These are phyloP conservation scores for Spizellomyces sp. DNA, from an alignment of 192 early-diverging fungal species.

Conservation along the genomic window DNA sequence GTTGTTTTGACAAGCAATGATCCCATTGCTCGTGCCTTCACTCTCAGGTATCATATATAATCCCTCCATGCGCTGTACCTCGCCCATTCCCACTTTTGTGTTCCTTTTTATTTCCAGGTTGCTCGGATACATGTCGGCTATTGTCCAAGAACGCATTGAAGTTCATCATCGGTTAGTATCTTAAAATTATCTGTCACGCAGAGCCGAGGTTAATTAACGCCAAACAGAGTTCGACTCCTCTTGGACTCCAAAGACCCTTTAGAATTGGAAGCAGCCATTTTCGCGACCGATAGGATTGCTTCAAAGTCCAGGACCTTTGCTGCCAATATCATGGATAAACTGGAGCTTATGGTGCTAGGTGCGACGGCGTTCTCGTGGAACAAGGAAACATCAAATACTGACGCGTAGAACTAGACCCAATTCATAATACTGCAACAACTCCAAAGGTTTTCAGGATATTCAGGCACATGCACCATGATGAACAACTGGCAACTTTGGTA, in stretches of 20 bases:
- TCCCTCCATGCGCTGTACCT: background rate
- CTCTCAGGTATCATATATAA: constrained; percentile 15
- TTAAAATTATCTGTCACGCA: background rate
- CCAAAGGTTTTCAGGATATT: background rate
- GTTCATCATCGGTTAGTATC: constrained; percentile 24
- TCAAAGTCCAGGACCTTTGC: constrained; percentile 13
- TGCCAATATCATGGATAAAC: constrained; percentile 2
- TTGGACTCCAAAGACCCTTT: constrained; percentile 21
- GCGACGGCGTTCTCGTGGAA: background rate
- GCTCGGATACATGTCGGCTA: constrained; percentile 27
- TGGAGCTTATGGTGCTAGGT: constrained; percentile 16
- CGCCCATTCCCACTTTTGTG: too few relatives aligned
- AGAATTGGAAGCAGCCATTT: constrained; percentile 25
- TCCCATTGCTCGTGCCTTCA: constrained; percentile 21
- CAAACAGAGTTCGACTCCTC: constrained; percentile 5
- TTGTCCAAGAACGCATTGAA: constrained; percentile 17
- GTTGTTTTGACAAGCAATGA: constrained; percentile 34
- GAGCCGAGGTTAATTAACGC: too few relatives aligned
- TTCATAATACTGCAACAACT: too few relatives aligned
- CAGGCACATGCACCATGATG: constrained; percentile 25
- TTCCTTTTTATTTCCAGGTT: background rate
- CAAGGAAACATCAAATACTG: too few relatives aligned
- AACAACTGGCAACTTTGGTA: background rate
- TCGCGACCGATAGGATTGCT: constrained; percentile 23
- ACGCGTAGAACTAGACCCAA: too few relatives aligned